These are phyloP conservation scores for Aegilops bicornis DNA, from an alignment of 176 grass and related monocot genomes.

Conservation along the genomic window DNA sequence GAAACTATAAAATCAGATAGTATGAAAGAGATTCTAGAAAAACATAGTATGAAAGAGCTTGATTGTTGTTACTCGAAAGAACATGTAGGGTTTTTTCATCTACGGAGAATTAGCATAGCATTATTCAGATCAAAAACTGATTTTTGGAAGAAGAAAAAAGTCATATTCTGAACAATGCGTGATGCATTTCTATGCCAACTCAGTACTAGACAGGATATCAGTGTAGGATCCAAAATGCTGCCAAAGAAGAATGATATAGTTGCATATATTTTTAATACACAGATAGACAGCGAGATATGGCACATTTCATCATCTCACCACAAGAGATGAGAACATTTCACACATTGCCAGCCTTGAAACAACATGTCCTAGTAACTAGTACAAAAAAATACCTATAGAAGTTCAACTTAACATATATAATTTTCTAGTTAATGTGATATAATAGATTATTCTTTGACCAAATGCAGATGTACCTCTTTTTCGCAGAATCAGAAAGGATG, in stretches of 20 bases:
- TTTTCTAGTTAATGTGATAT: not conserved
- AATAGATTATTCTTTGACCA: not conserved
- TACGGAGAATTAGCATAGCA: not conserved
- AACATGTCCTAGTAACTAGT: not conserved
- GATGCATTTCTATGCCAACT: not conserved
- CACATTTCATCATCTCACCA: not conserved
- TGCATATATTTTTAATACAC: not conserved
- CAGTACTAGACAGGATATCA: not conserved
- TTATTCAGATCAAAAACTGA: not conserved
- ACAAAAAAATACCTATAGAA: not conserved
- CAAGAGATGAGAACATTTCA: not conserved
- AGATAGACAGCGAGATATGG: not conserved
- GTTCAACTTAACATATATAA: not conserved
- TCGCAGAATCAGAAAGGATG: not conserved
- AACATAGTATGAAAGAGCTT: not conserved
- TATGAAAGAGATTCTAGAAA: not conserved
- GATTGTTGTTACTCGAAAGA: not conserved
- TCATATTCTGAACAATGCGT: not conserved
- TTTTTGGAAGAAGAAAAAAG: not conserved
- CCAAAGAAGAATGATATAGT: not conserved
- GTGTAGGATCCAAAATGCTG: not conserved
- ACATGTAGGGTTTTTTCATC: not conserved
- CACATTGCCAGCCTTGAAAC: not conserved
- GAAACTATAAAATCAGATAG: not conserved
- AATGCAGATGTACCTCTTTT: not conserved